Base-by-base conservation (phyloP, 176 grass and related monocot genomes). In the Zizania latifolia region DNA sequence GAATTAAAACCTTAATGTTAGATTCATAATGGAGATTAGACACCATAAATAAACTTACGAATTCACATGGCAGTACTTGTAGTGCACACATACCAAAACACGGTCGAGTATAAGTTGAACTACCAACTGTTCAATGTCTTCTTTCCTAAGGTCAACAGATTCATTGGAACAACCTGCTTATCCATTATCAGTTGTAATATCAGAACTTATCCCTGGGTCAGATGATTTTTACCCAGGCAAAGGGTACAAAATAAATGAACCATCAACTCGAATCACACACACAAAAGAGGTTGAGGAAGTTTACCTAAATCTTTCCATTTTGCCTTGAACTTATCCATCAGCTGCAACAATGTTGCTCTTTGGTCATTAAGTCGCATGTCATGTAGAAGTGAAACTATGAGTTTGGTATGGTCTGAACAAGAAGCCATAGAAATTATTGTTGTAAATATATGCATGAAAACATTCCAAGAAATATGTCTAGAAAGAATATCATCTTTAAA, bases 121-220 rank as follows among this genome's bases (percentile, higher is more conserved):
- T 73, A 97, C 93, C 78, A 97, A 78, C 65, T 91, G 88, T 66
- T 97, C 94, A 70, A 85, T 58, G 78, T 93, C 94, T 76, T 93
- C 94, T 84, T 69, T 97, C 71, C 87, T 97, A 79, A 97, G 83
- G 78, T 93, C 84, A 88, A 66, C 62, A 62, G 67, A 53, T 35
- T 71, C 31, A 74, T 78, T 78, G 34, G 84, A 88, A 74, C 24
- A 6, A 80, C 81, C 93, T 97, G 77, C 62, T 84, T 73, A 64
- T 71, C 70, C 45, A 88, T 72, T 84, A 50, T 37, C 30, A 80
- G 40, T 58, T 50, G 27, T 46, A 68, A 50, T 65, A 44, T 5
- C 62, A 65, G 33, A 62, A 61, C 21, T 68, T 15, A 22, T 6
- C 6, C 24, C 10, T 62, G 27, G 32, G 66, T 35, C 55, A 62